phyloP scores from a whole-genome alignment of 116 monocot species.

The Phalaenopsis hybrid region DNA sequence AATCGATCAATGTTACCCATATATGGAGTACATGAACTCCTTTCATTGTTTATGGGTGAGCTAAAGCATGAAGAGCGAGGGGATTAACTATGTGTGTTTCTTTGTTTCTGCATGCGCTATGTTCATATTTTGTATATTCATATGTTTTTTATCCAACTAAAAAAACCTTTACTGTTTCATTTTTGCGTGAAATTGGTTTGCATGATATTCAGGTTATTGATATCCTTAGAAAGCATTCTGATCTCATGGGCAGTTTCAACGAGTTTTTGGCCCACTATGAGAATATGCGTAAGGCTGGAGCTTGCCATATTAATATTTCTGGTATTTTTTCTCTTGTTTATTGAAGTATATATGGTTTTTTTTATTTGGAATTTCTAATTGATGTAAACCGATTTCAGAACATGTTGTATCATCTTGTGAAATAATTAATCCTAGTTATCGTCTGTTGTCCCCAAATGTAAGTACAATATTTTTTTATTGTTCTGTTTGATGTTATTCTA shows the following conservation, averaged over 20 bases:
- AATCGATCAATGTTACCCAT: not conserved
- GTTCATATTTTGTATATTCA: not conserved
- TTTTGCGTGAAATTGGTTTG: not conserved
- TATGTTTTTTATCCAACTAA: slow-evolving; percentile 2
- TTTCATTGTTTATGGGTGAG: not conserved
- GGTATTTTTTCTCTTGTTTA: not conserved
- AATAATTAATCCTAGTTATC: slow-evolving; percentile 79
- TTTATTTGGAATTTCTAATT: slow-evolving; percentile 9
- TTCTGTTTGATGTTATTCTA: not conserved
- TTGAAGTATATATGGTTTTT: not conserved
- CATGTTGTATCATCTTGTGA: slow-evolving; percentile 15
- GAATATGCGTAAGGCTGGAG: slow-evolving; percentile 58
- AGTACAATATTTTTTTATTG: not conserved
- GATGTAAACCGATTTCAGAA: too few species aligned
- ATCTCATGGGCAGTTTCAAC: too few species aligned
- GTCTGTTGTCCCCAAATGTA: slow-evolving; percentile 81
- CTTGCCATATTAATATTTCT: slow-evolving; percentile 1
- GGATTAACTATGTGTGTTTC: not conserved
- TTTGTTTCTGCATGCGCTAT: not conserved
- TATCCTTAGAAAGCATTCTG: too few species aligned
- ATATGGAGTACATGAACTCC: not conserved
- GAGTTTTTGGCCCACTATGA: too few species aligned
- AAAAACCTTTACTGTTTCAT: not conserved
- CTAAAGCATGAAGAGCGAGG: not conserved
- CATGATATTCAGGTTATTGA: slow-evolving; percentile 21